Percentiles rank a stretch among this genome's conserved stretches.
Conservation (phyloP, 2,329 filamentous ascomycete genomes). For the Trichoderma aggressivum region DNA sequence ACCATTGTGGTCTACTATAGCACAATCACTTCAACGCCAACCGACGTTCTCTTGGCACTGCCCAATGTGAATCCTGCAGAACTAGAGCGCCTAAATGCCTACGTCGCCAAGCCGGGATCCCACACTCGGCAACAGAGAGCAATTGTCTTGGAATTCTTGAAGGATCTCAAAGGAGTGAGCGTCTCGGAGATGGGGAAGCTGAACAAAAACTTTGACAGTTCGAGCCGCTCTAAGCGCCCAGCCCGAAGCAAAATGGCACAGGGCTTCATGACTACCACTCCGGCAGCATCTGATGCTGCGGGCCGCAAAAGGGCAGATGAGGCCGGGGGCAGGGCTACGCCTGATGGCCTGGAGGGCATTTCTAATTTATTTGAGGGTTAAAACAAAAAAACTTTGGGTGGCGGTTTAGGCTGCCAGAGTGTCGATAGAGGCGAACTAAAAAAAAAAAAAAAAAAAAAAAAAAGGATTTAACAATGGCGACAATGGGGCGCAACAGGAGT, state of each 20-base stretch:
- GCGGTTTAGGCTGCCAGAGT: background rate
- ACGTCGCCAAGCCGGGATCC: conserved; percentile 55
- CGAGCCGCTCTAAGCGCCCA: conserved; percentile 28
- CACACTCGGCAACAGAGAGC: conserved; percentile 75
- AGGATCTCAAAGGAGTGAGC: conserved; percentile 83
- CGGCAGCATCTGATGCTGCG: conserved; percentile 27
- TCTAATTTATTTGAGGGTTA: conserved; percentile 45
- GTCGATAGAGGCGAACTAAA: background rate
- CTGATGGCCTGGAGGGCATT: conserved; percentile 53
- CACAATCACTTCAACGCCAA: conserved; percentile 64
- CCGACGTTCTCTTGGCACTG: conserved; percentile 71
- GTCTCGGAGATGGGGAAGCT: conserved; percentile 93
- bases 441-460: background rate
- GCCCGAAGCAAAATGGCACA: conserved; percentile 55
- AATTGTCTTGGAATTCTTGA: conserved; percentile 78
- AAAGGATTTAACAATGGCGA: background rate
- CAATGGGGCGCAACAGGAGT: conserved; percentile 5
- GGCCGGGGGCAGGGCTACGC: conserved; percentile 35
- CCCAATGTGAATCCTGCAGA: conserved; percentile 70
- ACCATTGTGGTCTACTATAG: conserved; percentile 77
- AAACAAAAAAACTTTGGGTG: background rate
- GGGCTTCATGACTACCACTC: conserved; percentile 58
- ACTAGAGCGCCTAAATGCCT: conserved; percentile 61
- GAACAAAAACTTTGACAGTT: conserved; percentile 43
- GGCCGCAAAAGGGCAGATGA: background rate